Evolutionary conservation across 306 rosid genomes (phyloP).

Genomic region (Datisca glomerata): DNA sequence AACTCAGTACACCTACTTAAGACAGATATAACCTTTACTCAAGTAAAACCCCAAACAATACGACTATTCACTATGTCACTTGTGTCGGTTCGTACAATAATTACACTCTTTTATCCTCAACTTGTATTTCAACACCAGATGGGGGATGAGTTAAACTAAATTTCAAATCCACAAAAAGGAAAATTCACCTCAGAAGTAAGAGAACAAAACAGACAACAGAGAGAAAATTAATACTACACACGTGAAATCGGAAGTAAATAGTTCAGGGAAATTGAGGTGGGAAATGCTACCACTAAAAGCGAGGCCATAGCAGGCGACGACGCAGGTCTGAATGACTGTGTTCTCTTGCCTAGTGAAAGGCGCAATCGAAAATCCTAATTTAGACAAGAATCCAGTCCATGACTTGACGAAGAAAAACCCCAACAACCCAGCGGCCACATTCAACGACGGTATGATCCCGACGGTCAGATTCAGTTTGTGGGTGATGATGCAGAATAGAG

Average conservation of each 20-base stretch:
- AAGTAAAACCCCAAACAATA: too few species aligned
- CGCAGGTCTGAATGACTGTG: constrained; percentile 95
- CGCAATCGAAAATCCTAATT: constrained; percentile 32
- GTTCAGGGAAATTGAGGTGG: background rate
- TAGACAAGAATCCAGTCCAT: constrained; percentile 51
- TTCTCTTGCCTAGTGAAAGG: constrained; percentile 90
- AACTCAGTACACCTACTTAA: too few species aligned
- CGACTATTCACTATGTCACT: too few species aligned
- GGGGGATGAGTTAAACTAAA: too few species aligned
- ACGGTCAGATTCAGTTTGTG: constrained; percentile 86
- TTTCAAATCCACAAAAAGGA: too few species aligned
- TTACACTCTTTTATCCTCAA: too few species aligned
- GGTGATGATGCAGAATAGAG: constrained; percentile 69
- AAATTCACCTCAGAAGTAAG: too few species aligned
- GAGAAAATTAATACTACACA: too few species aligned
- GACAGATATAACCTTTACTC: too few species aligned
- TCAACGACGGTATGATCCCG: constrained; percentile 83
- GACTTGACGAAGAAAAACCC: constrained; percentile 85
- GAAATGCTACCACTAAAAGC: constrained; percentile 57
- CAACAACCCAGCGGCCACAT: constrained; percentile 67
- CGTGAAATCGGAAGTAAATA: constrained; percentile 10
- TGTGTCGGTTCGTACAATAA: too few species aligned
- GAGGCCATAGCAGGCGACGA: constrained; percentile 96
- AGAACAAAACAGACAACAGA: too few species aligned
- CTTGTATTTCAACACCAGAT: too few species aligned